These are phyloP conservation scores for Lentinula lateritia DNA, from an alignment of 768 basidiomycete genomes.

Conservation along the genomic window DNA sequence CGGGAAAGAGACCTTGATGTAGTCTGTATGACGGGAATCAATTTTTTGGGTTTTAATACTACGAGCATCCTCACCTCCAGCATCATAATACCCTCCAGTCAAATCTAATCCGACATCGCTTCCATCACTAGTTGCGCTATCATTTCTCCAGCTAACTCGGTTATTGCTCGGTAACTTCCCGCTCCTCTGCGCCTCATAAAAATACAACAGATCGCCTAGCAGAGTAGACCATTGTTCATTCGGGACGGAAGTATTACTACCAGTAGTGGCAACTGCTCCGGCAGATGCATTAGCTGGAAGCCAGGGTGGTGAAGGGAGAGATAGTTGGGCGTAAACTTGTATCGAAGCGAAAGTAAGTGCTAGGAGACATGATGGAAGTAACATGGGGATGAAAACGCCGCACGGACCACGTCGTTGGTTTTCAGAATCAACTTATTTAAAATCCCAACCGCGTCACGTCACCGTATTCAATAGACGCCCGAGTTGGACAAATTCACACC, in stretches of 20 bases:
- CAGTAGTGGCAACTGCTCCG: constrained; percentile 38
- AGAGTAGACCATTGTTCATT: constrained; percentile 81
- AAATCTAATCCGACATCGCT: constrained; percentile 68
- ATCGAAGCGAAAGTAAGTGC: background rate
- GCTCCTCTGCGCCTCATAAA: constrained; percentile 89
- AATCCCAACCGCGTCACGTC: background rate
- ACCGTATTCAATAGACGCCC: background rate
- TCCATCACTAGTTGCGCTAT: constrained; percentile 75
- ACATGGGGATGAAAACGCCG: background rate
- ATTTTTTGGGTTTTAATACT: background rate
- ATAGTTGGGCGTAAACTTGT: constrained; percentile 33
- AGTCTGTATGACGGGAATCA: constrained; percentile 44
- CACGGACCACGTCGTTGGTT: background rate
- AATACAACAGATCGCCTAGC: constrained; percentile 77
- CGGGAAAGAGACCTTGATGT: constrained; percentile 84
- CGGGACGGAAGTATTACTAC: constrained; percentile 28
- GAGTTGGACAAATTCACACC: background rate
- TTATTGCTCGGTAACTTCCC: constrained; percentile 65
- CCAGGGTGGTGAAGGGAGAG: constrained; percentile 61
- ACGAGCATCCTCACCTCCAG: constrained; percentile 54
- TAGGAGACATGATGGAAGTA: background rate
- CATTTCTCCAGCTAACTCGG: constrained; percentile 84
- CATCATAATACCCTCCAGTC: constrained; percentile 83
- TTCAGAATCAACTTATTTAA: background rate
- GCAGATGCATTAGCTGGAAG: constrained; percentile 54